A percentile compares a stretch with the other conserved stretches of the same genome.
Conservation (phyloP, 2,329 filamentous ascomycete genomes). For the Penicillium sp. region DNA sequence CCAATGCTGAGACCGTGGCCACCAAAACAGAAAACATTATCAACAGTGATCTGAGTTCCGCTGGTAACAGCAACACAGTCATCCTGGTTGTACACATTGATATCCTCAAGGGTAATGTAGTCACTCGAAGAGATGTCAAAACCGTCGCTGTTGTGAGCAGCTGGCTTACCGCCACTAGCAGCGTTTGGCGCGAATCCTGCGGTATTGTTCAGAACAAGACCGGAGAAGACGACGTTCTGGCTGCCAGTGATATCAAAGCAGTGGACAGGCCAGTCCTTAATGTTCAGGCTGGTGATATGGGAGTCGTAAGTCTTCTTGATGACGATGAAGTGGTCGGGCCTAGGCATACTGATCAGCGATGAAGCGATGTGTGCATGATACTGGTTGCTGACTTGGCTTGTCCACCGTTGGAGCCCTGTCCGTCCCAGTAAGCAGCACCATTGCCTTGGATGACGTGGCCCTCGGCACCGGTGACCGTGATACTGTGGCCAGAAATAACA, state of each 20-base stretch:
- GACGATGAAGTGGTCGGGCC: slow-evolving; percentile 35
- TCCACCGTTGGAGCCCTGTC: slow-evolving; percentile 51
- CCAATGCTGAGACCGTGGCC: slow-evolving; percentile 39
- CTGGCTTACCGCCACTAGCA: slow-evolving; percentile 34
- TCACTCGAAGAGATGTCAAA: slow-evolving; percentile 51
- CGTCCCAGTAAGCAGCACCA: slow-evolving; percentile 49
- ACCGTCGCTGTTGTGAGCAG: slow-evolving; percentile 54
- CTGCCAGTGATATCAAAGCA: slow-evolving; percentile 40
- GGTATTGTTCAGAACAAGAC: slow-evolving; percentile 44
- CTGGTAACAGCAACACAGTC: slow-evolving; percentile 39
- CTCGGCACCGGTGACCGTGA: slow-evolving; percentile 42
- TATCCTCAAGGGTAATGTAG: slow-evolving; percentile 46
- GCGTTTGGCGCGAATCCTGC: slow-evolving; percentile 40
- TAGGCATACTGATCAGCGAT: not conserved
- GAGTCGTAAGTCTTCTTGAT: slow-evolving; percentile 42
- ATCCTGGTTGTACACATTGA: slow-evolving; percentile 48
- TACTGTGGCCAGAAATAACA: slow-evolving; percentile 40
- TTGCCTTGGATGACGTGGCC: slow-evolving; percentile 43
- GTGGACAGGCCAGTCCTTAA: slow-evolving; percentile 46
- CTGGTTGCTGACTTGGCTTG: slow-evolving; percentile 17
- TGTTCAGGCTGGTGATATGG: slow-evolving; percentile 40
- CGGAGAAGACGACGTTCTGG: slow-evolving; percentile 37
- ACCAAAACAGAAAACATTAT: slow-evolving; percentile 40
- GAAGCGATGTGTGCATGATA: not conserved
- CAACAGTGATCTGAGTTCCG: slow-evolving; percentile 30